Evolutionary conservation across 2,329 filamentous ascomycete species (phyloP).

Genomic region (Pseudonectria buxi): DNA sequence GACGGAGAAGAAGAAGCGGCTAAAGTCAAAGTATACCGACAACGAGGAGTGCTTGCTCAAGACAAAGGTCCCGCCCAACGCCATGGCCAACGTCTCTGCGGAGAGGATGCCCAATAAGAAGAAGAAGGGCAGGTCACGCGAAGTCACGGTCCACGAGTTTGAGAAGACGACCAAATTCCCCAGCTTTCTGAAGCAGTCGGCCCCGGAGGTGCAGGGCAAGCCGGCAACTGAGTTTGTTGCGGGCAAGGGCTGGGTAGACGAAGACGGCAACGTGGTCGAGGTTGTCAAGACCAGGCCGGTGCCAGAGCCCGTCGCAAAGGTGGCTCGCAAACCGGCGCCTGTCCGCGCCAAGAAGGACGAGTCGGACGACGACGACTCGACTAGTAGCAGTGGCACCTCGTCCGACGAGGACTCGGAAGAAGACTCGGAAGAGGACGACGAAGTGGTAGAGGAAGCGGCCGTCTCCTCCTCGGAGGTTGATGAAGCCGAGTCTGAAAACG

Average conservation of each 20-base stretch:
- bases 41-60: slow-evolving; percentile 80
- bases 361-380: slow-evolving; percentile 21
- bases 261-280: slow-evolving; percentile 69
- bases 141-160: slow-evolving; percentile 81
- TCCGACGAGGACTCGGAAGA: slow-evolving; percentile 22
- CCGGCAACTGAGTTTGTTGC: slow-evolving; percentile 61
- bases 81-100: slow-evolving; percentile 35
- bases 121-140: slow-evolving; percentile 42
- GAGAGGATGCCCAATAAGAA: slow-evolving; percentile 46
- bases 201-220: slow-evolving; percentile 26
- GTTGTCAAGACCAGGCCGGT: slow-evolving; percentile 33
- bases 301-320: slow-evolving; percentile 16
- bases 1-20: slow-evolving; percentile 50
- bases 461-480: slow-evolving; percentile 6
- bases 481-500: slow-evolving; percentile 8
- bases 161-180: slow-evolving; percentile 76
- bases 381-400: slow-evolving; percentile 28
- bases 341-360: slow-evolving; percentile 16
- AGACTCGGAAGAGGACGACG: slow-evolving; percentile 12
- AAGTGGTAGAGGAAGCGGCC: slow-evolving; percentile 5
- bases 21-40: slow-evolving; percentile 74
- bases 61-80: slow-evolving; percentile 56
- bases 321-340: slow-evolving; percentile 12
- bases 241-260: slow-evolving; percentile 82
- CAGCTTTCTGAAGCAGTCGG: slow-evolving; percentile 62